phyloP scores from a whole-genome alignment of 2,329 filamentous ascomycete species.

The Botryotinia convoluta region DNA sequence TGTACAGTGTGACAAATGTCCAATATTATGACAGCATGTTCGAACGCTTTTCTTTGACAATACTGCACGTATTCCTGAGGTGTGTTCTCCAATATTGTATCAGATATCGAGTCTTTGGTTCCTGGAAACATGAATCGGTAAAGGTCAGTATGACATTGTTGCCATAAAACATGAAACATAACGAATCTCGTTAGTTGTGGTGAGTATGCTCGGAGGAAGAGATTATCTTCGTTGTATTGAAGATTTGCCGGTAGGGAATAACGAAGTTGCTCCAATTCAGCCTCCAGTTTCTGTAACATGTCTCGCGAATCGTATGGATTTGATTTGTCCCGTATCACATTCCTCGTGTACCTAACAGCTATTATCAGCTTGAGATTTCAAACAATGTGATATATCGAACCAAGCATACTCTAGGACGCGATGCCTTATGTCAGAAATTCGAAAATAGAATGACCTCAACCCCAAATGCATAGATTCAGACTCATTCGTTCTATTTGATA shows the following conservation, averaged over 20 bases:
- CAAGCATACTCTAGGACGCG: conserved; percentile 17
- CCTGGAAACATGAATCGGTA: conserved; percentile 18
- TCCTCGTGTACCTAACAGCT: conserved; percentile 4
- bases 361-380: background rate
- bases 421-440: conserved; percentile 20
- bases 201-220: conserved; percentile 20
- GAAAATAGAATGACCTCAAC: conserved; percentile 18
- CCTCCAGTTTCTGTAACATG: conserved; percentile 14
- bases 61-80: conserved; percentile 13
- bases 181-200: conserved; percentile 18
- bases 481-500: conserved; percentile 4
- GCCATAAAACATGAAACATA: conserved; percentile 19
- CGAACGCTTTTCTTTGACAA: conserved; percentile 16
- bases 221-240: conserved; percentile 20
- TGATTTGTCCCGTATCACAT: conserved; percentile 16
- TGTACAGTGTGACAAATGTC: conserved; percentile 17
- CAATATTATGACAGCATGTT: conserved; percentile 13
- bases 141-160: conserved; percentile 17
- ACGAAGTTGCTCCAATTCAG: conserved; percentile 9
- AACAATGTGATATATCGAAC: background rate
- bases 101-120: conserved; percentile 17
- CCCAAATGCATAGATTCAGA: conserved; percentile 19
- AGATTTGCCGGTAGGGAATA: conserved; percentile 15
- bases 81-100: background rate
- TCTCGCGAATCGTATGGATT: conserved; percentile 15